Evolutionary conservation across 768 basidiomycete genomes (phyloP).

Genomic region (Macrolepiota fuliginosa): DNA sequence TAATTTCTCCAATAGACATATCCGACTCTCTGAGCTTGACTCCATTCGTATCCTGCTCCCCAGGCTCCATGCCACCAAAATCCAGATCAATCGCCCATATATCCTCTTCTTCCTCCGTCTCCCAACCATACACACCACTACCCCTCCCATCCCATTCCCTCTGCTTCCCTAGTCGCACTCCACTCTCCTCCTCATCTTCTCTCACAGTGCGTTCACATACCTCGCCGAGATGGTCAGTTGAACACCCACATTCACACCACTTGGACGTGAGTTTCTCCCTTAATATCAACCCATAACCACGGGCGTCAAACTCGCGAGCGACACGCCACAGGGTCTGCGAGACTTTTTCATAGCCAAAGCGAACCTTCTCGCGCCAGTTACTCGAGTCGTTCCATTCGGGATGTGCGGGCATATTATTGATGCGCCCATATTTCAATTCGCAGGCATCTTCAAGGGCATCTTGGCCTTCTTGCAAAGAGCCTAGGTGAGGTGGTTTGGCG

Average conservation of each 20-base stretch:
- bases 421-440: slow-evolving; percentile 47
- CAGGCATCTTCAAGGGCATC: slow-evolving; percentile 67
- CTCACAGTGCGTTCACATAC: slow-evolving; percentile 73
- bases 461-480: slow-evolving; percentile 54
- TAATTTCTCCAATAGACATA: slow-evolving; percentile 71
- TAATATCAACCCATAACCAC: slow-evolving; percentile 67
- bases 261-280: slow-evolving; percentile 71
- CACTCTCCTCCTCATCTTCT: slow-evolving; percentile 62
- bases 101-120: slow-evolving; percentile 73
- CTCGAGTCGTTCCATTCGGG: slow-evolving; percentile 42
- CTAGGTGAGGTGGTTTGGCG: slow-evolving; percentile 64
- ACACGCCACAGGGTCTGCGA: slow-evolving; percentile 68
- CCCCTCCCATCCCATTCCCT: slow-evolving; percentile 79
- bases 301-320: slow-evolving; percentile 68
- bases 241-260: slow-evolving; percentile 83
- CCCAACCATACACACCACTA: slow-evolving; percentile 71
- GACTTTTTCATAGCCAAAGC: slow-evolving; percentile 62
- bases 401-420: slow-evolving; percentile 31
- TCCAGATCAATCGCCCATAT: slow-evolving; percentile 73
- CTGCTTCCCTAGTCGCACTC: slow-evolving; percentile 60
- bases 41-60: slow-evolving; percentile 43
- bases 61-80: slow-evolving; percentile 37
- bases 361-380: slow-evolving; percentile 60
- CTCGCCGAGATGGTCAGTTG: slow-evolving; percentile 74
- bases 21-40: slow-evolving; percentile 41